These are phyloP conservation scores for Euphrasia arctica DNA, from an alignment of 305 asterid genomes.

Conservation along the genomic window DNA sequence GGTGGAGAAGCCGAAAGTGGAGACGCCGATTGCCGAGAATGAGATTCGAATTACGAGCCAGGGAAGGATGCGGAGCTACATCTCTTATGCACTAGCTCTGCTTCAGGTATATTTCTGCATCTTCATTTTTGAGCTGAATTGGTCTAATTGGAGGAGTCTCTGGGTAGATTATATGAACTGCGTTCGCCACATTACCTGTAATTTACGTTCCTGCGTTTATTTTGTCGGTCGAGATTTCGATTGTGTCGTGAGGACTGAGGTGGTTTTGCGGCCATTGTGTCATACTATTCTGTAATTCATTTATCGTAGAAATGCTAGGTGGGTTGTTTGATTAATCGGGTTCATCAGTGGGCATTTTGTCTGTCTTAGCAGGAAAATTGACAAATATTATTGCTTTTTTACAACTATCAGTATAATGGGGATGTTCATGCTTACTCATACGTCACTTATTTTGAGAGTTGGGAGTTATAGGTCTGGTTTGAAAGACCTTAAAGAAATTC, in stretches of 20 bases:
- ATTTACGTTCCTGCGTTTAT: neutral
- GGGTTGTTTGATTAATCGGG: neutral
- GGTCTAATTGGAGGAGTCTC: neutral
- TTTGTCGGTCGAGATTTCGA: neutral
- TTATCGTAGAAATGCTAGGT: neutral
- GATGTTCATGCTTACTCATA: neutral
- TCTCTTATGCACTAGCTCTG: slow-evolving; percentile 66
- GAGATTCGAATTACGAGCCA: slow-evolving; percentile 88
- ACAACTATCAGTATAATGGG: neutral
- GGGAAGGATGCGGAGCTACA: slow-evolving; percentile 82
- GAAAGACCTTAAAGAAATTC: neutral
- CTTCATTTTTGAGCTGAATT: slow-evolving; percentile 10
- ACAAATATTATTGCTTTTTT: neutral
- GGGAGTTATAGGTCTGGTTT: neutral
- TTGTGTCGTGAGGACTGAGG: neutral
- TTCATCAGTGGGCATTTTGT: too few species aligned
- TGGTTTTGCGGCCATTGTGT: neutral
- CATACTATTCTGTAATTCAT: neutral
- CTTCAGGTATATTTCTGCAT: slow-evolving; percentile 51
- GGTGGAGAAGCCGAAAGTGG: slow-evolving; percentile 78
- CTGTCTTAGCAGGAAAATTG: neutral
- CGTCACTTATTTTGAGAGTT: neutral
- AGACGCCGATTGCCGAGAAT: slow-evolving; percentile 66
- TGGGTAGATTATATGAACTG: neutral
- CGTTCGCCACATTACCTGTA: neutral